Evolutionary conservation across 805 yeast species (phyloP).

Genomic region (Zygosaccharomyces bisporus): DNA sequence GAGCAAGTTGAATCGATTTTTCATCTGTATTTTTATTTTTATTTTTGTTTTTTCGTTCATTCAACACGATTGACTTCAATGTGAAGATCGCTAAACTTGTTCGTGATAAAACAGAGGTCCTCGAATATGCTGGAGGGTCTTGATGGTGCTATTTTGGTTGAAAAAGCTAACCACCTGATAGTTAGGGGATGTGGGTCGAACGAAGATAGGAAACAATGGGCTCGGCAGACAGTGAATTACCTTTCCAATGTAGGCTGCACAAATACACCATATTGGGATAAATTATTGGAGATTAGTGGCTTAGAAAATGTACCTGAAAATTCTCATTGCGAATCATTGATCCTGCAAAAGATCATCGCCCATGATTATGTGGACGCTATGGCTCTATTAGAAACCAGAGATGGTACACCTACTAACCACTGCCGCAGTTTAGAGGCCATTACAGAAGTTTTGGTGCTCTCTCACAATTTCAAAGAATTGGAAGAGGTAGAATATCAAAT

Average conservation of each 20-base stretch:
- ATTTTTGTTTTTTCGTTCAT: constrained; percentile 1
- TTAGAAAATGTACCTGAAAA: constrained; percentile 4
- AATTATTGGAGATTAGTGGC: constrained; percentile 11
- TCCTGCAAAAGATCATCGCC: constrained; percentile 16
- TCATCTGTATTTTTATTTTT: too few relatives aligned
- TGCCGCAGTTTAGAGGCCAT: constrained; percentile 21
- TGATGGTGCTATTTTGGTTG: constrained; percentile 17
- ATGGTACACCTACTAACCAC: constrained; percentile 6
- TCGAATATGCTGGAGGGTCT: constrained; percentile 9
- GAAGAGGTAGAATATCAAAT: constrained; percentile 28
- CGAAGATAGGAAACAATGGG: constrained; percentile 14
- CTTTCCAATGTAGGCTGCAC: constrained; percentile 12
- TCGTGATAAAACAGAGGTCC: neutral
- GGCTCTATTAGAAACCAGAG: constrained; percentile 18
- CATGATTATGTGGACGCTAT: constrained; percentile 28
- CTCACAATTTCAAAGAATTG: constrained; percentile 20
- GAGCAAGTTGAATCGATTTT: constrained; percentile 8
- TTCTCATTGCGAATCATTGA: constrained; percentile 1
- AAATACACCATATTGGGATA: constrained; percentile 19
- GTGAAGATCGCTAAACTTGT: neutral
- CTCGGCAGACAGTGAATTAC: constrained; percentile 17
- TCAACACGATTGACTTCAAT: neutral
- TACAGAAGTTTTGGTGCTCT: constrained; percentile 18
- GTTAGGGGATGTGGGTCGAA: constrained; percentile 6
- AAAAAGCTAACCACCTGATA: constrained; percentile 20